These are phyloP conservation scores for Phoenix roebelenii DNA, from an alignment of 176 grass and related monocot species.

Conservation along the genomic window DNA sequence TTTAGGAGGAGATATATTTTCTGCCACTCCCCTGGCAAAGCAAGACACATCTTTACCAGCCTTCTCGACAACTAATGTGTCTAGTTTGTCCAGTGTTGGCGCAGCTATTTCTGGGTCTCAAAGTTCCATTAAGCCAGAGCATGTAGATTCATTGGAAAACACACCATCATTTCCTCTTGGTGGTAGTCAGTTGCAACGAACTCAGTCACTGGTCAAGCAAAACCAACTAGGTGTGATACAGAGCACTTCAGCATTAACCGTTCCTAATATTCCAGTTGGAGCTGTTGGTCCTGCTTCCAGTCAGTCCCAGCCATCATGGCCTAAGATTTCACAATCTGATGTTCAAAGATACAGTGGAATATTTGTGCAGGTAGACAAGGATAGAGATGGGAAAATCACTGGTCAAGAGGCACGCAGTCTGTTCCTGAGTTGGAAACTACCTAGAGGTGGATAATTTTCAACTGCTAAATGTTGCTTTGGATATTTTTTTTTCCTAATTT, in stretches of 20 bases:
- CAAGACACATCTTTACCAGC: slow-evolving; percentile 31
- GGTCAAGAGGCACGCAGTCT: slow-evolving; percentile 8
- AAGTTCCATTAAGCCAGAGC: slow-evolving; percentile 37
- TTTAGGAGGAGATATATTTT: slow-evolving; percentile 37
- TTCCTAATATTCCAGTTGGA: slow-evolving; percentile 34
- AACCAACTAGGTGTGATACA: slow-evolving; percentile 34
- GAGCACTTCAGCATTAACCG: slow-evolving; percentile 23
- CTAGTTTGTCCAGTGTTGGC: slow-evolving; percentile 25
- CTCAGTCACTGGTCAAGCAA: slow-evolving; percentile 33
- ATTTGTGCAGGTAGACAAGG: slow-evolving; percentile 20
- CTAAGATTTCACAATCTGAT: slow-evolving; percentile 21
- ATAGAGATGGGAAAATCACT: slow-evolving; percentile 23
- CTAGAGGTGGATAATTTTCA: slow-evolving; percentile 8
- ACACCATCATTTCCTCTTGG: slow-evolving; percentile 25
- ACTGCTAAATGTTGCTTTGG: no score
- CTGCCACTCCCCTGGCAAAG: slow-evolving; percentile 34
- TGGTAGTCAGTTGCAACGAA: slow-evolving; percentile 33
- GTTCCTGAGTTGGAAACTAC: slow-evolving; percentile 25
- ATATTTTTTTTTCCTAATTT: no score
- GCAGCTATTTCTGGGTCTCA: slow-evolving; percentile 33
- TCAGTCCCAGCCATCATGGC: slow-evolving; percentile 35
- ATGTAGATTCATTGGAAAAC: slow-evolving; percentile 29
- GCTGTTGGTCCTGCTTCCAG: slow-evolving; percentile 35
- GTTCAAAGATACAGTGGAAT: slow-evolving; percentile 13
- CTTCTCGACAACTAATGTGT: slow-evolving; percentile 29